phyloP scores from a whole-genome alignment of 2,329 filamentous ascomycete species.

The Xylaria sp. region DNA sequence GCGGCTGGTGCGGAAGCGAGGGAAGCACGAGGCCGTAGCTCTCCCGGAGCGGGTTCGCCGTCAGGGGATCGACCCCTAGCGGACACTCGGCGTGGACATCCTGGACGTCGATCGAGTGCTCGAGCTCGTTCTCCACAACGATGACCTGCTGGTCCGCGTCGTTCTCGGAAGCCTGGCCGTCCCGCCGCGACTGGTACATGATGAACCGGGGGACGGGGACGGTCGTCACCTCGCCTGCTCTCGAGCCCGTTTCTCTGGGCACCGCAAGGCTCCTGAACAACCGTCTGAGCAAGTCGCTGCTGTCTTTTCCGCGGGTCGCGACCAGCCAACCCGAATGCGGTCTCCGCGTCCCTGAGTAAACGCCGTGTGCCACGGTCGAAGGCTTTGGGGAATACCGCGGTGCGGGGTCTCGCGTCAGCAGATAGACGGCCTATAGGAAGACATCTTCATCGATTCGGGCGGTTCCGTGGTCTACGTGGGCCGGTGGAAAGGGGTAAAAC shows the following conservation, averaged over 20 bases:
- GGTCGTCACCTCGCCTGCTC: not conserved
- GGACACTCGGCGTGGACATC: slow-evolving; percentile 12
- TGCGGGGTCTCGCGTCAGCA: not conserved
- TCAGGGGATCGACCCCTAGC: not conserved
- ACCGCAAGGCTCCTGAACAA: slow-evolving; percentile 18
- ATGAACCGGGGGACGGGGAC: slow-evolving; percentile 9
- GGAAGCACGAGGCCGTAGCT: slow-evolving; percentile 9
- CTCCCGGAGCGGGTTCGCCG: slow-evolving; percentile 8
- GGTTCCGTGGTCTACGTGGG: not conserved
- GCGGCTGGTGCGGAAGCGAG: slow-evolving; percentile 3
- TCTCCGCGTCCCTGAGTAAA: slow-evolving; percentile 6
- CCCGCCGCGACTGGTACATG: not conserved
- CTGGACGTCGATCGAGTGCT: slow-evolving; percentile 13
- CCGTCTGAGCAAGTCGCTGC: slow-evolving; percentile 11
- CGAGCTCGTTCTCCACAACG: slow-evolving; percentile 9
- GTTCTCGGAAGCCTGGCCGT: not conserved
- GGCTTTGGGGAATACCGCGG: not conserved
- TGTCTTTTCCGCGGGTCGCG: slow-evolving; percentile 3
- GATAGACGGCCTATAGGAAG: slow-evolving; percentile 10
- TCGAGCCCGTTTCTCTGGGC: not conserved
- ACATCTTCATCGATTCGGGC: slow-evolving; percentile 10
- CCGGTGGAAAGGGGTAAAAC: slow-evolving; percentile 12
- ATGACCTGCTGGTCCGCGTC: slow-evolving; percentile 2
- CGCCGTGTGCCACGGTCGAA: not conserved
- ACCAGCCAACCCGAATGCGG: slow-evolving; percentile 6